Evolutionary conservation across 2,329 filamentous ascomycete species (phyloP), one percentile per base, ranked within the genome.

Genomic region (Anisogramma anomala): DNA sequence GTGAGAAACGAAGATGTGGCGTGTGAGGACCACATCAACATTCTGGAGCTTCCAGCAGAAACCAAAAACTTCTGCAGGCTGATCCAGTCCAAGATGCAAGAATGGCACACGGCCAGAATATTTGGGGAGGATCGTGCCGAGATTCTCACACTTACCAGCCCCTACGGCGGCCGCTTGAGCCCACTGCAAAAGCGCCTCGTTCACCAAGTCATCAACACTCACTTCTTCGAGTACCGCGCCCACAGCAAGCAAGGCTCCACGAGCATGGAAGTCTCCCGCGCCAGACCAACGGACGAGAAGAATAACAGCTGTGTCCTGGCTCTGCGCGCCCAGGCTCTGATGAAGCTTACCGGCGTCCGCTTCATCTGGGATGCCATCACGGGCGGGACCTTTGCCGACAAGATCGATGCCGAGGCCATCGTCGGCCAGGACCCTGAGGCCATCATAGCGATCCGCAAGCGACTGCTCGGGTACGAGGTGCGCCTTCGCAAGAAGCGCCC

Each of bases 331-430:
- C 11, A 23, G 1, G 44, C 50, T 2, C 15, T 56, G 2, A 7
- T n/a, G 2, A 36, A 23, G 6, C 54, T 55, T 33, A 49, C 34
- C 19, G 53, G 22, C 15, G 46, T 59, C 14, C 51, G 57, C 17
- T 50, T 57, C 18, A 32, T 63, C 11, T 50, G 61, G n/a, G 59
- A 61, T 32, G 58, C 58, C 23, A 46, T 62, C 13, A 42, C 51
- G 2, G 58, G 58, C 2, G 49, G 49, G 3, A 43, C 51, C 3
- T 60, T 62, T 37, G 50, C 50, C 1, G 14, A 38, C 2, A 44
- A 43, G 6, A 39, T 53, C 8, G 39, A 50, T 19, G 18, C 27
- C 14, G 26, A 42, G 15, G 46, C 48, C 26, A 23, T 48, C 14
- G 39, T 40, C 28, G 23, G 6, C 17, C 15, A 11, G 33, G 10